Conservation (phyloP, 192 early-diverging fungal genomes). For the Podila verticillata region DNA sequence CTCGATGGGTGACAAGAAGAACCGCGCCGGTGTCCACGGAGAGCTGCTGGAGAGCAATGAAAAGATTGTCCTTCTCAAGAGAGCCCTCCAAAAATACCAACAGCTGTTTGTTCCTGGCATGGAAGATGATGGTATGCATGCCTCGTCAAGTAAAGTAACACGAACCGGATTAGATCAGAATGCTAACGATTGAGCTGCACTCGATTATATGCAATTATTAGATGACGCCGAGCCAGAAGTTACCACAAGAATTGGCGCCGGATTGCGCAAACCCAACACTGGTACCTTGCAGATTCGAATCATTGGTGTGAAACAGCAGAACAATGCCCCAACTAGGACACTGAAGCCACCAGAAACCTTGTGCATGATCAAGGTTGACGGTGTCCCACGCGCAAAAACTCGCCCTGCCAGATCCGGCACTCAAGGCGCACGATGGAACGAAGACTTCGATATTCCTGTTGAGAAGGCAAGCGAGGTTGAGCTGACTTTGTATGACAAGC, state of each 20-base stretch:
- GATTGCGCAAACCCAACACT: slow-evolving; percentile 74
- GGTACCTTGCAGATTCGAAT: slow-evolving; percentile 78
- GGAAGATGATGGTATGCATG: slow-evolving; percentile 70
- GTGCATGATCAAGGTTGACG: slow-evolving; percentile 87
- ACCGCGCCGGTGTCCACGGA: slow-evolving; percentile 60
- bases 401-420: slow-evolving; percentile 64
- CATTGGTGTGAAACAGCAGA: slow-evolving; percentile 66
- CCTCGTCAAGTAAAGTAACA: neutral
- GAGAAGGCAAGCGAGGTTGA: slow-evolving; percentile 94
- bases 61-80: slow-evolving; percentile 77
- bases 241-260: slow-evolving; percentile 60
- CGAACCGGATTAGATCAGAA: neutral
- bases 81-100: slow-evolving; percentile 86
- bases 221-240: slow-evolving; percentile 56
- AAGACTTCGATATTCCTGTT: slow-evolving; percentile 88
- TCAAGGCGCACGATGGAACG: slow-evolving; percentile 79
- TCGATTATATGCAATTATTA: neutral
- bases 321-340: slow-evolving; percentile 66
- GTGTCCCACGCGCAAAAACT: slow-evolving; percentile 79
- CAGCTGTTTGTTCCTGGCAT: slow-evolving; percentile 82
- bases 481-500: slow-evolving; percentile 88
- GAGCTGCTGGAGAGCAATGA: slow-evolving; percentile 77
- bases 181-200: too few species aligned
- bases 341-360: slow-evolving; percentile 72
- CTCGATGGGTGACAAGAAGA: slow-evolving; percentile 61